Evolutionary conservation across 1,284 basidiomycete species (phyloP), one percentile per base, ranked within the genome.

Genomic region (Hymenochaete sp.): DNA sequence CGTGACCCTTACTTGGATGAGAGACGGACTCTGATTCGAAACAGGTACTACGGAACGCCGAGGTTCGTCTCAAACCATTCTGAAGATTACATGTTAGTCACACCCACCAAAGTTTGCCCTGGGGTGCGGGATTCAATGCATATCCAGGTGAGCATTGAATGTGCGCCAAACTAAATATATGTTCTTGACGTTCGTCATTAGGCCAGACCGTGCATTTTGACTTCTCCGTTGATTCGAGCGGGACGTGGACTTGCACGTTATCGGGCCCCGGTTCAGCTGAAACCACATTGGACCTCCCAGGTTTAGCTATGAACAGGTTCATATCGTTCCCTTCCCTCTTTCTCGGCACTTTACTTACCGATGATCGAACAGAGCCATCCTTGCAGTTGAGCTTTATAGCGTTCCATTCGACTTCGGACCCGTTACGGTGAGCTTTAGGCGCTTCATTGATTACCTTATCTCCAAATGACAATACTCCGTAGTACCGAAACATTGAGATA

Each of bases 71-170:
- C 22, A 26, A 16, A 2, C 27, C n/a, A n/a, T n/a, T n/a, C n/a
- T n/a, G n/a, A n/a, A n/a, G n/a, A n/a, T n/a, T n/a, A n/a, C n/a
- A n/a, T n/a, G n/a, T n/a, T n/a, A n/a, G 14, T 25, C 14, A 6
- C 11, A n/a, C n/a, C 25, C 19, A 14, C 16, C 7, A 41, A 21
- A 49, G 44, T 24, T 41, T 50, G 28, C 45, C 54, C 13, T 51
- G 49, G 51, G 54, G 54, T 10, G 33, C 35, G 21, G 51, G 53
- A 9, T 53, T 55, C 37, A 54, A 43, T 33, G 54, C 52, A 18
- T 52, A 44, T 37, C 48, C 46, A 26, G 53, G 54, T 24, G 35
- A 41, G n/a, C 1, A 4, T 18, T 33, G 9, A n/a, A 35, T 35
- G 32, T 31, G 21, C 8, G 14, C 32, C 8, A n/a, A 5, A 6